A percentile compares a stretch with the other conserved stretches of the same genome.
phyloP scores from a whole-genome alignment of 805 yeast species.

The Metschnikowia vanudenii region DNA sequence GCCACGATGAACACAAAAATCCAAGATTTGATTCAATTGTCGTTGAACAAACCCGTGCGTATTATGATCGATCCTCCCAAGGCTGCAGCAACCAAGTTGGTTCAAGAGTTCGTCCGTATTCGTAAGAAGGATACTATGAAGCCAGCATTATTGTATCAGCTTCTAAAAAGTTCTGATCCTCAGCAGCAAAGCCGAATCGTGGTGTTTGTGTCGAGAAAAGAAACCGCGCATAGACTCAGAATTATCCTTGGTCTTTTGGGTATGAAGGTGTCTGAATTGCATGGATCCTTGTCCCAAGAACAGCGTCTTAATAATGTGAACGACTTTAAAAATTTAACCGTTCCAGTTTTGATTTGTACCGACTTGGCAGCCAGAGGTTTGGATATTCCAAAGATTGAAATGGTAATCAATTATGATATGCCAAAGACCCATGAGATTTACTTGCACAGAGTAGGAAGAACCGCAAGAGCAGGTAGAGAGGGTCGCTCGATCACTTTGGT shows the following conservation, averaged over 20 bases:
- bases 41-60: slow-evolving; percentile 87
- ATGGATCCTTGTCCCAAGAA: slow-evolving; percentile 84
- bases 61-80: slow-evolving; percentile 97
- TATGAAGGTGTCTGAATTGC: slow-evolving; percentile 73
- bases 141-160: slow-evolving; percentile 75
- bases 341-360: slow-evolving; percentile 90
- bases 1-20: slow-evolving; percentile 98
- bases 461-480: slow-evolving; percentile 98
- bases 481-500: slow-evolving; percentile 93
- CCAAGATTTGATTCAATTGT: slow-evolving; percentile 80
- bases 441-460: slow-evolving; percentile 97
- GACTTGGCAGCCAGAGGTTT: slow-evolving; percentile 99
- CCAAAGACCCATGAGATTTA: slow-evolving; percentile 90
- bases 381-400: slow-evolving; percentile 96
- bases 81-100: slow-evolving; percentile 84
- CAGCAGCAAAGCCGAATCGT: slow-evolving; percentile 69
- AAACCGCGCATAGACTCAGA: slow-evolving; percentile 83
- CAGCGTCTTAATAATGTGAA: slow-evolving; percentile 86
- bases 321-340: slow-evolving; percentile 75
- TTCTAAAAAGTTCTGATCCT: slow-evolving; percentile 66
- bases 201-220: slow-evolving; percentile 90
- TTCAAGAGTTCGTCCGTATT: slow-evolving; percentile 92
- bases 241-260: slow-evolving; percentile 73
- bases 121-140: slow-evolving; percentile 83
- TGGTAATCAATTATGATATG: slow-evolving; percentile 93